Percentiles rank a stretch among this genome's conserved stretches.
Conservation (phyloP, 2,329 filamentous ascomycete species). For the Ilyonectria robusta region DNA sequence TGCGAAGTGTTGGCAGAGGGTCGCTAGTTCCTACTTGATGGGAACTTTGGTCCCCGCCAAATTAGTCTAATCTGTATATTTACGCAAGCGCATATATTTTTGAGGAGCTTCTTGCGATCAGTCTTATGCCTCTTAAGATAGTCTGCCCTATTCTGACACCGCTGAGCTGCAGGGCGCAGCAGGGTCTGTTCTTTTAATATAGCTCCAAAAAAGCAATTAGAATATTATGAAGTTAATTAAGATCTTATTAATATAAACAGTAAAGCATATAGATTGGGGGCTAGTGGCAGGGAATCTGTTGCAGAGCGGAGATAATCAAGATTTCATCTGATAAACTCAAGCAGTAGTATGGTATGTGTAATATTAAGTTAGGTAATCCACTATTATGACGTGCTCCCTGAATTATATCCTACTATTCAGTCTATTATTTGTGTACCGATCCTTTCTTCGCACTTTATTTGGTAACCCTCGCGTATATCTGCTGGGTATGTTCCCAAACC, state of each 20-base stretch:
- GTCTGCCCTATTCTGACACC: neutral
- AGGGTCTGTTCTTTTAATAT: no score
- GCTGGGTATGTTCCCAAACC: conserved; percentile 23
- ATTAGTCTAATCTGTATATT: no score
- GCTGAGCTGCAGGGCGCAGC: no score
- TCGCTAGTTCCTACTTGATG: no score
- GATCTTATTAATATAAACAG: no score
- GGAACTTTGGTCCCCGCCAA: no score
- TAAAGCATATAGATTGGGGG: neutral
- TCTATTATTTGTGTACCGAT: no score
- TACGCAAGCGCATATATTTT: no score
- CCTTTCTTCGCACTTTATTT: neutral
- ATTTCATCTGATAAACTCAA: neutral
- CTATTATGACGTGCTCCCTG: neutral
- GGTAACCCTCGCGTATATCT: conserved; percentile 2
- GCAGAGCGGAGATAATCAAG: neutral
- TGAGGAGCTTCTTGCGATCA: neutral
- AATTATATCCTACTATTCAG: no score
- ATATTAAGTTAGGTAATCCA: neutral
- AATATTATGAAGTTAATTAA: no score
- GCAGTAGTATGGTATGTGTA: conserved; percentile 1
- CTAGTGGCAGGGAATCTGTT: neutral
- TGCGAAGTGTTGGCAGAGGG: no score
- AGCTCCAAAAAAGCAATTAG: no score
- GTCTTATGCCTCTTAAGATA: neutral